Evolutionary conservation across 2,329 filamentous ascomycete species (phyloP).

Genomic region (Teratosphaeria zuluensis): DNA sequence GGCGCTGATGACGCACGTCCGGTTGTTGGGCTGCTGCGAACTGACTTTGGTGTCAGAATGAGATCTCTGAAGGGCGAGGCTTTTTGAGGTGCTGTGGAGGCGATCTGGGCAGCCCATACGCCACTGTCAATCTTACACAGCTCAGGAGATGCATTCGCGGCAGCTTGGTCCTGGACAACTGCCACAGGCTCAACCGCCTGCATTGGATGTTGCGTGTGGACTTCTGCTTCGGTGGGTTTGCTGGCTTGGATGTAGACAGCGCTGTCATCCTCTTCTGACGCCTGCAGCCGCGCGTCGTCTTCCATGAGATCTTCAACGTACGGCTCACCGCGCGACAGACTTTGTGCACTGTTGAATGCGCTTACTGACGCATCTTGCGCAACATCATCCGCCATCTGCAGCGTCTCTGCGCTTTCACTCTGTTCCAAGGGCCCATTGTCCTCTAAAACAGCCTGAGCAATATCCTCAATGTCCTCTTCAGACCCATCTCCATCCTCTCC

Average conservation of each 20-base stretch:
- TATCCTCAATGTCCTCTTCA: background rate
- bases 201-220: background rate
- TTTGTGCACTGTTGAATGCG: background rate
- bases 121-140: background rate
- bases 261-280: background rate
- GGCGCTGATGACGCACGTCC: constrained; percentile 23
- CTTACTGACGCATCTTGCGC: background rate
- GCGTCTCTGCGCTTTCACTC: background rate
- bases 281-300: background rate
- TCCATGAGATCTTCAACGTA: background rate
- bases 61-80: background rate
- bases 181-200: background rate
- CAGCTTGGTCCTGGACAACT: background rate
- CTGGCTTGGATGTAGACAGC: background rate
- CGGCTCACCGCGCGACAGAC: background rate
- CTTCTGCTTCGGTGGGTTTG: background rate
- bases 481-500: constrained; percentile 13
- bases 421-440: background rate
- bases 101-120: background rate
- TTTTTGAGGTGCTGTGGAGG: background rate
- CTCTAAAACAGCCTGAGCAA: background rate
- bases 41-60: background rate
- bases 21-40: background rate
- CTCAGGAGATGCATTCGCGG: background rate
- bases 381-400: background rate